Base-by-base conservation (phyloP, 805 yeast genomes). In the Starmerella potacharoeniae region DNA sequence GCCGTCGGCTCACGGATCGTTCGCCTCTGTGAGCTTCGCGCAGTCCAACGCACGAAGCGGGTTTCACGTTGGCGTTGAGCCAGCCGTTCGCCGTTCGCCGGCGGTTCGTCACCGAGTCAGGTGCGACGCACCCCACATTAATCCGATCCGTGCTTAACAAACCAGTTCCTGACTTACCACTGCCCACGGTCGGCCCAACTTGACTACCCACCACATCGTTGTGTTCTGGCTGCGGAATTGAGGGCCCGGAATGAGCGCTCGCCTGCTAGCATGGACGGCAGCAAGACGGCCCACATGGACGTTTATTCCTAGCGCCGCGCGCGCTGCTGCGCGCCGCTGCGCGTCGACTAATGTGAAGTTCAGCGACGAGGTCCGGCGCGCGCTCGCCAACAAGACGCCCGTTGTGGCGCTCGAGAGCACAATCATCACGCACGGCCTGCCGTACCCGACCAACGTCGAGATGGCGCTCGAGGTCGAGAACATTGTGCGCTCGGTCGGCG, bases 361-460 rank as follows among this genome's bases (percentile, higher is more conserved):
- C 28, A 58, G 67, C 41, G 63, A 60, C 10, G 95, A 85, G 60
- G 77, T 88, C 14, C 63, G 66, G 57, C 81, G 81, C 57, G 95
- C 95, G 0, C 62, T 87, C 16, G 60, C 61, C 11, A 75, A 75
- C 3, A 74, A 75, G 17, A 68, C 59, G 39, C 95, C 96, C 0
- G 79, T 88, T 6, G 93, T 89, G 4, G 83, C 96, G 0, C 71
- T 88, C 14, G 96, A 89, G 65, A 81, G 89, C 28, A 88, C 96
- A 7, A 89, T 88, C 63, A 79, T 89, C 60, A 84, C 95, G 6
- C 96, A 88, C 70, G 96, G 96, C 0, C 74, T 88, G 41, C 95
- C 96, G 3, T 84, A 70, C 64, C 96, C 96, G 0, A 76, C 77
- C 28, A 88, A 89, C 64, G 64, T 85, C 10, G 73, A 74, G 30